Percentiles rank a stretch among this genome's conserved stretches.
Evolutionary conservation across 2,329 filamentous ascomycete species (phyloP).

Genomic region (Ophiostoma himal-ulmi): DNA sequence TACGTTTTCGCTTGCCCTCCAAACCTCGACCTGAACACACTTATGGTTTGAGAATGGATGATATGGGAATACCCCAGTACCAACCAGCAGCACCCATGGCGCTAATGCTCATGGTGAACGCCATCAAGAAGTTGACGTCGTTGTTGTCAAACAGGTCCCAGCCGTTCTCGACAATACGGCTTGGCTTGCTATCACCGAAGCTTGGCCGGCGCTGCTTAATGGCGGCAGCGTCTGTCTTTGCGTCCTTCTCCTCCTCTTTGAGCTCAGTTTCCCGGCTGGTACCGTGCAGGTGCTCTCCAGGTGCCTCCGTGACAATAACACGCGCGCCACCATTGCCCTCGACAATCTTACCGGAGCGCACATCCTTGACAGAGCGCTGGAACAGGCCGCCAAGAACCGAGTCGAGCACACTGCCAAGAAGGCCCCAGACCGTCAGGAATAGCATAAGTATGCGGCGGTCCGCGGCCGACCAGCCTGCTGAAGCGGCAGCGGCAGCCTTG

Average conservation of each 20-base stretch:
- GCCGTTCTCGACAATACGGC: constrained; percentile 59
- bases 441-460: constrained; percentile 46
- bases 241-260: constrained; percentile 35
- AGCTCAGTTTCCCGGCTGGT: constrained; percentile 28
- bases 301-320: constrained; percentile 39
- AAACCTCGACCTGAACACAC: not conserved
- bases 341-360: constrained; percentile 76
- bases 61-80: constrained; percentile 54
- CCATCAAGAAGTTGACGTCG: constrained; percentile 91
- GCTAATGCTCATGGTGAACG: constrained; percentile 68
- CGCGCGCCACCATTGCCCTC: constrained; percentile 72
- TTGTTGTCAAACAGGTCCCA: constrained; percentile 86
- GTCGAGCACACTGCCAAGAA: constrained; percentile 76
- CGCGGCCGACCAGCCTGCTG: constrained; percentile 39
- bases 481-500: constrained; percentile 34
- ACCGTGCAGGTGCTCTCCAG: constrained; percentile 17
- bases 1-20: not conserved
- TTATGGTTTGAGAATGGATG: constrained; percentile 35
- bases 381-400: constrained; percentile 79
- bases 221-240: constrained; percentile 37
- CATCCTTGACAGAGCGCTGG: constrained; percentile 81
- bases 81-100: constrained; percentile 62
- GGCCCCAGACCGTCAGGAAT: constrained; percentile 65
- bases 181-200: constrained; percentile 53
- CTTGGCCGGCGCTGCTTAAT: constrained; percentile 46